phyloP scores from a whole-genome alignment of 129 eudicot genomes.

The Saposhnikovia divaricata region DNA sequence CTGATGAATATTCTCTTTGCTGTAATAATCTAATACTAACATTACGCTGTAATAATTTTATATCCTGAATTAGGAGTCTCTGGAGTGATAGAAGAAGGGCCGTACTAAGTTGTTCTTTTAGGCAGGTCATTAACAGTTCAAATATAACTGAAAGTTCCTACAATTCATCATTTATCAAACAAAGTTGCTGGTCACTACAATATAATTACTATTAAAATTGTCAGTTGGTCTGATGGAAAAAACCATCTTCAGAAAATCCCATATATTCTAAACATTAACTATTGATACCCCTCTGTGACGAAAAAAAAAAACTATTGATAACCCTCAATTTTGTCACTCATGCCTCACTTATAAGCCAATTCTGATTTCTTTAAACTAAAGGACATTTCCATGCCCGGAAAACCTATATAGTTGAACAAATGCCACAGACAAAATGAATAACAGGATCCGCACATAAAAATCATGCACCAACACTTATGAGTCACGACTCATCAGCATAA shows the following conservation, averaged over 20 bases:
- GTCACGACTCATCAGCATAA: background rate
- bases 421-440: background rate
- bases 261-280: no score
- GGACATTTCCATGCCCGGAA: background rate
- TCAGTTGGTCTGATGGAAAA: no score
- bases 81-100: background rate
- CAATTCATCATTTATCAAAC: no score
- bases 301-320: no score
- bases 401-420: background rate
- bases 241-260: no score
- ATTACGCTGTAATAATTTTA: background rate
- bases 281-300: no score
- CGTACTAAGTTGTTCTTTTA: background rate
- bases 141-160: background rate
- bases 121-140: background rate
- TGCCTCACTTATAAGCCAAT: background rate
- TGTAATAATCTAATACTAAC: background rate
- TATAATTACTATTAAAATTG: no score
- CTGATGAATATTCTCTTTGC: background rate
- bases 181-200: background rate
- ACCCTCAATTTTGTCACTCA: no score
- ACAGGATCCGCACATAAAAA: background rate
- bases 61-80: background rate
- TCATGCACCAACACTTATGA: background rate
- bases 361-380: background rate